Percentiles rank a stretch among this genome's conserved stretches.
Evolutionary conservation across 2,329 filamentous ascomycete species (phyloP).

Genomic region (Septoria petroselini): DNA sequence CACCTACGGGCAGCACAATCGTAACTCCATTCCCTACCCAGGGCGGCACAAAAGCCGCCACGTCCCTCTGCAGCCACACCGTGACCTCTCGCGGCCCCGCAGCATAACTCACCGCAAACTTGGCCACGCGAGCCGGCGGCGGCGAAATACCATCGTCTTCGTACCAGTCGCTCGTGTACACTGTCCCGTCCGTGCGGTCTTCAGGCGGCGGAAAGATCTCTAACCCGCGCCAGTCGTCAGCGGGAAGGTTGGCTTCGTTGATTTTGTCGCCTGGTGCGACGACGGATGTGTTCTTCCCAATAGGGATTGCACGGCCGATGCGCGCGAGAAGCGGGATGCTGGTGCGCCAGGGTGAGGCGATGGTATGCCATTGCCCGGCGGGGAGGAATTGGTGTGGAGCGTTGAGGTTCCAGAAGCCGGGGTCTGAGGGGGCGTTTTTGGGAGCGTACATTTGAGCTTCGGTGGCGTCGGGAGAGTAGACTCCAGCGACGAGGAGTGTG

Average conservation of each 20-base stretch:
- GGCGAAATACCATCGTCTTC: conserved; percentile 58
- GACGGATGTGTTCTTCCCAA: conserved; percentile 53
- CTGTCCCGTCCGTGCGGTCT: conserved; percentile 37
- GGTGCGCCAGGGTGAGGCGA: conserved; percentile 51
- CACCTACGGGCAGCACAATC: conserved; percentile 52
- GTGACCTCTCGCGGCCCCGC: conserved; percentile 46
- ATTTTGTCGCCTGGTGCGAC: conserved; percentile 50
- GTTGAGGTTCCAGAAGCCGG: conserved; percentile 63
- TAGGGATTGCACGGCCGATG: conserved; percentile 53
- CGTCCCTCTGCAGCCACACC: conserved; percentile 44
- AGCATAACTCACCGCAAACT: conserved; percentile 46
- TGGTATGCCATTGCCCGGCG: conserved; percentile 54
- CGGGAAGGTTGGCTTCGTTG: conserved; percentile 46
- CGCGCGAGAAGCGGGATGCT: conserved; percentile 57
- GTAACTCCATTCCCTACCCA: conserved; percentile 49
- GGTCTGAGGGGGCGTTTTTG: conserved; percentile 38
- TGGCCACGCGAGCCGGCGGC: conserved; percentile 40
- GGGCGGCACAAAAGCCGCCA: conserved; percentile 46
- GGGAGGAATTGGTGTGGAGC: conserved; percentile 57
- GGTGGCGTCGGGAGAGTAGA: conserved; percentile 59
- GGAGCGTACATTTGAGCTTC: conserved; percentile 63
- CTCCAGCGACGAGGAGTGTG: conserved; percentile 62
- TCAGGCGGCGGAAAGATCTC: conserved; percentile 56
- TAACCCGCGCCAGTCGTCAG: conserved; percentile 56
- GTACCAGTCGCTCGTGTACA: conserved; percentile 49